Evolutionary conservation across 768 basidiomycete genomes (phyloP).

Genomic region (Cystobasidium ongulense): DNA sequence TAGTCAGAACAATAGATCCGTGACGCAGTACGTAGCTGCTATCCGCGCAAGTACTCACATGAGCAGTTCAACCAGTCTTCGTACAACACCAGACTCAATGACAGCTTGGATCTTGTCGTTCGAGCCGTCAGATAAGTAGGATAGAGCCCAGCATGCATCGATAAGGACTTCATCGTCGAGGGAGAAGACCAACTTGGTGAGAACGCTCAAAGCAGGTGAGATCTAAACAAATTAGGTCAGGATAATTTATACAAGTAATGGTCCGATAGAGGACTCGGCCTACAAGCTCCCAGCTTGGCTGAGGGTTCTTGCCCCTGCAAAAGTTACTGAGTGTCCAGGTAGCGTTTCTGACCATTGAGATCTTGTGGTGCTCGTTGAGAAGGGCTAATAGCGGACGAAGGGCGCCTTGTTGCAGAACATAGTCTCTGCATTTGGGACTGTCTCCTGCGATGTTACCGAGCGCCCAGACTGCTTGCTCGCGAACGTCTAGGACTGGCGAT

Average conservation of each 20-base stretch:
- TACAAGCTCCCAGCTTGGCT: constrained; percentile 95
- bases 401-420: constrained; percentile 87
- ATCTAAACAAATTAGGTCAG: constrained; percentile 55
- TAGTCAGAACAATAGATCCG: neutral
- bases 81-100: constrained; percentile 94
- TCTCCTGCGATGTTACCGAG: constrained; percentile 98
- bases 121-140: constrained; percentile 95
- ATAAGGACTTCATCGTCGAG: constrained; percentile 98
- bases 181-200: constrained; percentile 97
- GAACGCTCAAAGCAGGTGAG: constrained; percentile 87
- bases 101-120: constrained; percentile 99
- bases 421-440: constrained; percentile 93
- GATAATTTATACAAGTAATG: constrained; percentile 2
- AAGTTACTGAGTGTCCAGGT: constrained; percentile 99
- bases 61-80: constrained; percentile 90
- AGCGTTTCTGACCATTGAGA: constrained; percentile 89
- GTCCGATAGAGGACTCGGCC: constrained; percentile 41
- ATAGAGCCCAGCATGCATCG: constrained; percentile 99
- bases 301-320: constrained; percentile 93
- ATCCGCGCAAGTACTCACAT: too few species aligned
- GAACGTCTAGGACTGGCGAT: constrained; percentile 87
- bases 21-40: too few species aligned
- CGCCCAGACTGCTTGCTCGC: constrained; percentile 99
- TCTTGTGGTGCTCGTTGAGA: constrained; percentile 86
- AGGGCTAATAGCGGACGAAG: constrained; percentile 75